These are phyloP conservation scores for Protomyces pachydermus DNA, from an alignment of 1,139 yeast genomes.

Conservation along the genomic window DNA sequence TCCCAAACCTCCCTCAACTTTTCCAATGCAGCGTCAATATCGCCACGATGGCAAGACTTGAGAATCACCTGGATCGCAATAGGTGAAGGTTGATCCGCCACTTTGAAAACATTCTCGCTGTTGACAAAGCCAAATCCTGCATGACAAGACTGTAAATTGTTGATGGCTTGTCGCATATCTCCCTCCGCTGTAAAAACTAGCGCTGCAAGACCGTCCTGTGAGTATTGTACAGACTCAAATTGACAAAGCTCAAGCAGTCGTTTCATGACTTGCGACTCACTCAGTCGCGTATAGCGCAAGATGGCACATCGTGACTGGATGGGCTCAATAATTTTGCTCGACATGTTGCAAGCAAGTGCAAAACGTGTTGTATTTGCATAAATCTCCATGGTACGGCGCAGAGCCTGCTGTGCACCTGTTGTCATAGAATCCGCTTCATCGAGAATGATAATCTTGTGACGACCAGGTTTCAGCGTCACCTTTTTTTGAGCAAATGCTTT, in stretches of 20 bases:
- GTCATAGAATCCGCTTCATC: slow-evolving; percentile 99
- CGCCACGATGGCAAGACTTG: slow-evolving; percentile 47
- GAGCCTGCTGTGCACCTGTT: slow-evolving; percentile 96
- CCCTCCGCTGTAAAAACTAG: slow-evolving; percentile 96
- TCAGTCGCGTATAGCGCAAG: slow-evolving; percentile 70
- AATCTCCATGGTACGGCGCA: slow-evolving; percentile 94
- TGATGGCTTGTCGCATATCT: slow-evolving; percentile 97
- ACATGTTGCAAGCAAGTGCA: slow-evolving; percentile 95
- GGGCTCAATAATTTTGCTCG: slow-evolving; percentile 92
- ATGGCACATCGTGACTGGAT: slow-evolving; percentile 96
- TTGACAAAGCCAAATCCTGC: slow-evolving; percentile 90
- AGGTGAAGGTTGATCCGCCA: slow-evolving; percentile 97
- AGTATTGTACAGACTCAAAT: slow-evolving; percentile 66
- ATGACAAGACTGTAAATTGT: slow-evolving; percentile 86
- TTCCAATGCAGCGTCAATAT: slow-evolving; percentile 65
- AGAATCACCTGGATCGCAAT: slow-evolving; percentile 73
- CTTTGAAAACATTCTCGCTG: slow-evolving; percentile 86
- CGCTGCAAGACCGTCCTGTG: slow-evolving; percentile 90
- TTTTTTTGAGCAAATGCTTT: slow-evolving; percentile 95
- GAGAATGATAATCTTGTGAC: slow-evolving; percentile 81
- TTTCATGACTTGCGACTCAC: slow-evolving; percentile 77
- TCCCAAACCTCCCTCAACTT: slow-evolving; percentile 69
- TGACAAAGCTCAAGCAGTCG: slow-evolving; percentile 69
- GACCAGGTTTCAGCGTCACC: slow-evolving; percentile 63
- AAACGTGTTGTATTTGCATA: slow-evolving; percentile 91